Percentiles rank a stretch among this genome's conserved stretches.
These are phyloP conservation scores for Eucalyptus polyanthemos DNA, from an alignment of 345 rosid genomes.

Conservation along the genomic window DNA sequence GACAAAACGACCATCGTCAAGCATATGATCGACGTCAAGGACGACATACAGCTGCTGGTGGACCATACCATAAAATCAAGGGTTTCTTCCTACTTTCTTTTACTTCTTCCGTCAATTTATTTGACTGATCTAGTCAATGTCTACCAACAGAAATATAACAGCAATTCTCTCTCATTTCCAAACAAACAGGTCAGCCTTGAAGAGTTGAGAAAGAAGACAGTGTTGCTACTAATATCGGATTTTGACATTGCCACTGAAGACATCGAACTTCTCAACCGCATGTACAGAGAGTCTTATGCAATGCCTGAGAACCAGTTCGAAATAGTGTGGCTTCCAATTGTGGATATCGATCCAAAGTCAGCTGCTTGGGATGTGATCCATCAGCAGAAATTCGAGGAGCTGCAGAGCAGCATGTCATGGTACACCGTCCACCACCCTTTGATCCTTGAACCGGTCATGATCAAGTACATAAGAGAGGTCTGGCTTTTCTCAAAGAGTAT, in stretches of 20 bases:
- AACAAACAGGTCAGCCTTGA: conserved; percentile 1
- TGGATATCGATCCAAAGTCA: conserved; percentile 5
- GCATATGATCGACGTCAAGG: conserved; percentile 18
- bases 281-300: conserved; percentile 3
- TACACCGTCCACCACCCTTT: conserved; percentile 9
- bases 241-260: conserved; percentile 22
- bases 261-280: neutral
- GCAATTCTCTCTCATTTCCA: neutral
- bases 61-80: conserved; percentile 11
- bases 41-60: conserved; percentile 20
- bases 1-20: conserved; percentile 25
- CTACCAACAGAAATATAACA: neutral
- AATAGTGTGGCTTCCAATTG: conserved; percentile 34
- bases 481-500: conserved; percentile 7
- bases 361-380: conserved; percentile 5
- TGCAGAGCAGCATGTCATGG: conserved; percentile 17
- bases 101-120: neutral
- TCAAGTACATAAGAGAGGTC: conserved; percentile 11
- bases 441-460: conserved; percentile 2
- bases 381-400: conserved; percentile 4
- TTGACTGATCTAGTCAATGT: neutral
- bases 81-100: neutral
- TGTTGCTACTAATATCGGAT: conserved; percentile 17
- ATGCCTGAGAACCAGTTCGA: conserved; percentile 5
- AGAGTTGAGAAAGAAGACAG: conserved; percentile 4